Evolutionary conservation across 768 basidiomycete genomes (phyloP).

Genomic region (Termitomyces sp.): DNA sequence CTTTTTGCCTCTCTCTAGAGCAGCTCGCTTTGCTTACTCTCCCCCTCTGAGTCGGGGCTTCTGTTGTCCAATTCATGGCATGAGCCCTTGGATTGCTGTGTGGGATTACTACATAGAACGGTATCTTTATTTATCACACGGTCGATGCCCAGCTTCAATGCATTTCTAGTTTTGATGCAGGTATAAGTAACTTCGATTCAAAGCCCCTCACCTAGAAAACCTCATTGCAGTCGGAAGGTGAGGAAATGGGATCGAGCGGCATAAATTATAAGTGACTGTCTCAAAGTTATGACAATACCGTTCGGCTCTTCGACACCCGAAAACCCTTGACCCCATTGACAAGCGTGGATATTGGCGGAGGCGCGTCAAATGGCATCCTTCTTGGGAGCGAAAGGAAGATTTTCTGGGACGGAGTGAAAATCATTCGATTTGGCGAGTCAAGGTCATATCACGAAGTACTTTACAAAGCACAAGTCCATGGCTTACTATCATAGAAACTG

Average conservation of each 20-base stretch:
- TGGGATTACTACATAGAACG: constrained; percentile 89
- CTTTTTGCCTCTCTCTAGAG: constrained; percentile 81
- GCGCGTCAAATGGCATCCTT: constrained; percentile 96
- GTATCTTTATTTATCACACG: constrained; percentile 25
- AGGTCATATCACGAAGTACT: constrained; percentile 36
- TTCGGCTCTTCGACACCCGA: constrained; percentile 80
- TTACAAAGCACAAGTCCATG: constrained; percentile 74
- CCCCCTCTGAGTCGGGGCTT: constrained; percentile 41
- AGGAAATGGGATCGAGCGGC: constrained; percentile 4
- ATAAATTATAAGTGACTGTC: background rate
- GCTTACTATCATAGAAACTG: no score
- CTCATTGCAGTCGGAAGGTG: constrained; percentile 90
- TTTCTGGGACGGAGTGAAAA: constrained; percentile 91
- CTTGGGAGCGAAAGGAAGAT: constrained; percentile 53
- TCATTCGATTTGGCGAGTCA: constrained; percentile 33
- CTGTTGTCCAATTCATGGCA: constrained; percentile 58
- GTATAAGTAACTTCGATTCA: constrained; percentile 91
- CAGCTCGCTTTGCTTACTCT: constrained; percentile 63
- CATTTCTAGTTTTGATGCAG: constrained; percentile 73
- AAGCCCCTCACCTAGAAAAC: constrained; percentile 68
- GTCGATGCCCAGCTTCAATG: background rate
- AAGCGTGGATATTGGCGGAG: constrained; percentile 74
- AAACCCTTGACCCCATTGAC: constrained; percentile 53
- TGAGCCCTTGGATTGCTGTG: constrained; percentile 89
- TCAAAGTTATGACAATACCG: constrained; percentile 68